Evolutionary conservation across 495 filamentous ascomycete species (phyloP), one percentile per base, ranked within the genome.

Genomic region (Entonaema liquescens): DNA sequence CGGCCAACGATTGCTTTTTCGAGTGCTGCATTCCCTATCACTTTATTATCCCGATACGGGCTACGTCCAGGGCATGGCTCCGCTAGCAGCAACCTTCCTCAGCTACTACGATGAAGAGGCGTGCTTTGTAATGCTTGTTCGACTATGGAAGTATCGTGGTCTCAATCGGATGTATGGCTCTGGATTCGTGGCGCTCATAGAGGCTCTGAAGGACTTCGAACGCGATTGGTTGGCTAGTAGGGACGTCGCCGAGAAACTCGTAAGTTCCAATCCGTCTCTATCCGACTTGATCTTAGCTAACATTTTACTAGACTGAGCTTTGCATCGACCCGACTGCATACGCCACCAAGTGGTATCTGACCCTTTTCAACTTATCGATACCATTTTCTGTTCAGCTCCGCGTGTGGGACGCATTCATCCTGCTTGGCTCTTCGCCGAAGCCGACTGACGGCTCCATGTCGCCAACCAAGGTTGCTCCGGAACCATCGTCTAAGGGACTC

Each of bases 331-430:
- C 94, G 17, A 99, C 94, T 5, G 90, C 94, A 21, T 99, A 98
- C 77, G 96, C 94, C 31, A 98, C 95, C 0, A 84, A 94, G 28
- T 99, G 95, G 95, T 99, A 99, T 76, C 85, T 99, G 29, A 99
- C 95, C 2, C 86, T 99, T 5, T 99, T 99, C 85, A 98, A 98
- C 80, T 91, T 98, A 70, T 96, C 93, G 17, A 93, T 99, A 65
- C 95, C 95, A 2, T 99, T 98, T 74, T 87, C 93, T 0, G 96
- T 96, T 9, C 95, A 99, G 76, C 91, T 99, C n/a, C 90, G 95
- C 53, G 92, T 99, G 5, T 99, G 95, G 95, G 95, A 99, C 74
- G 93, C 97, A 0, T 98, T 99, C 80, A 94, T 99, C 92, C 89
- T 99, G 2, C 89, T 99, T 25, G 95, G 95, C 49, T 74, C 75